Evolutionary conservation across 1,139 yeast species (phyloP).

Genomic region (Saccharomycopsis crataegensis): DNA sequence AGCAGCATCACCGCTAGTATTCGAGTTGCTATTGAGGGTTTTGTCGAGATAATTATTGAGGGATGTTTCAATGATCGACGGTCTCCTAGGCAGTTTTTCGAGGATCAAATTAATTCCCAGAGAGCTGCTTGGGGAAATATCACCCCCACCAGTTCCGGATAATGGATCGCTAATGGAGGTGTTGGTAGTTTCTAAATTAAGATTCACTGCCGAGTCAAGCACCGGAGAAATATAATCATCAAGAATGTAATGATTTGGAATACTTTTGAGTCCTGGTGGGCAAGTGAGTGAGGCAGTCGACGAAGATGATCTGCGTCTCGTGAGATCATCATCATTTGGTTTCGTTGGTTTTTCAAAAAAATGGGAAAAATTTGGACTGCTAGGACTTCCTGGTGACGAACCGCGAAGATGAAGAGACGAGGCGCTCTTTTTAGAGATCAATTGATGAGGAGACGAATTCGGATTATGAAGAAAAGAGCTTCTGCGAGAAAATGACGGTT

Average conservation of each 20-base stretch:
- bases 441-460: neutral
- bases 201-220: slow-evolving; percentile 13
- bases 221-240: slow-evolving; percentile 18
- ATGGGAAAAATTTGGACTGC: neutral
- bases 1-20: neutral
- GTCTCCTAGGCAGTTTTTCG: slow-evolving; percentile 5
- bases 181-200: neutral
- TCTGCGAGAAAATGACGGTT: slow-evolving; percentile 13
- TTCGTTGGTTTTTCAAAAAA: neutral
- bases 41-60: slow-evolving; percentile 13
- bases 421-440: slow-evolving; percentile 4
- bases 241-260: slow-evolving; percentile 15
- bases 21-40: neutral
- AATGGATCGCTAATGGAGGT: neutral
- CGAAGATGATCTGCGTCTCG: neutral
- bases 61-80: slow-evolving; percentile 18
- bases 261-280: slow-evolving; percentile 9
- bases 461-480: slow-evolving; percentile 10
- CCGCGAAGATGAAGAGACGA: neutral
- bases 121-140: no score
- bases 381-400: neutral
- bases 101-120: neutral
- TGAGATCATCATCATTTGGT: neutral
- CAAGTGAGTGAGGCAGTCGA: neutral
- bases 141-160: neutral